Base-by-base conservation (phyloP, 148 eudicot species). In the Vaccinium corymbosum region DNA sequence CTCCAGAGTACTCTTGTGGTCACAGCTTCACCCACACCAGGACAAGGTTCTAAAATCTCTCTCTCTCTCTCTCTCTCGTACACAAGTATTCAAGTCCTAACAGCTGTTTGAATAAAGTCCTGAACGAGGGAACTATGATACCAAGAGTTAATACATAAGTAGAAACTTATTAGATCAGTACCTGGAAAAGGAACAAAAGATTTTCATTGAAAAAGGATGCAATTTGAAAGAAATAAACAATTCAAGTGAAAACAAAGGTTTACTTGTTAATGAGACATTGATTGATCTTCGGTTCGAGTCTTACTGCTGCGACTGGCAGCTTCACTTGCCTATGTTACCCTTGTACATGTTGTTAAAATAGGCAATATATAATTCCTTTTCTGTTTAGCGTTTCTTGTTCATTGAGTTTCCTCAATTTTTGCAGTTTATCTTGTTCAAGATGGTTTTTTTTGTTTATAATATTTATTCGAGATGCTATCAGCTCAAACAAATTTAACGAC, bases 1-100 rank as follows among this genome's bases (percentile, higher is more conserved):
- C 93, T 94, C 66, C 80, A 82, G 8, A 6, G 81, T 0, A 85
- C 92, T 85, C 93, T 94, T 73, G 29, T 59, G 7, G 89, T 94
- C 76, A 51, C 84, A 13, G 74, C 92, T 80, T 87, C 91, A 29
- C 85, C 91, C 46, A 72, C 78, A 6, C 15, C 78, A 4, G 92
- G 91, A 71, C 89, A 88, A 88, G 93, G 94, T 92, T 77, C 62
- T 11, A 80, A 25, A 19, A 75, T 1, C 57, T 12, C 62, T 3
- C 76, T 55, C 70, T 49, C 80, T 51, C 73, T 32, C 53, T 66
- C 42, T 14, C 42, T 0, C 61, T 11, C 71, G 22, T 29, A 48
- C 11, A 0, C 46, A 25, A 22, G 12, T 32, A 17, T 57, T 20
- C 27, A 64, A 76, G 29, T 55, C 12, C 2, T 20, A n/a, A 48